Base-by-base conservation (phyloP, 2,329 filamentous ascomycete genomes). In the Zymoseptoria tritici region DNA sequence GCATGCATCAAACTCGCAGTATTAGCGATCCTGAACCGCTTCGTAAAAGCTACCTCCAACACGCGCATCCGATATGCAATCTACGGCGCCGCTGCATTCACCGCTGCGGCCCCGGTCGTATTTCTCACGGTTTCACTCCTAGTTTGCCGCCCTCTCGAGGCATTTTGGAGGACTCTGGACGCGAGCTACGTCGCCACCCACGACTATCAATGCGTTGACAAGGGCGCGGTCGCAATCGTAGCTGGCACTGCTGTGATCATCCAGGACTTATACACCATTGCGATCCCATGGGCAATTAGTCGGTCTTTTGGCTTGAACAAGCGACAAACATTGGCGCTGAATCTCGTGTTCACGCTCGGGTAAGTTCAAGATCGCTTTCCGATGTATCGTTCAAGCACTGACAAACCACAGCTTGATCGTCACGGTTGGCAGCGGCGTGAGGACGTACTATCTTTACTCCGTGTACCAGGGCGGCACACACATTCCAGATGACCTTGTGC, bases 121-220 rank as follows among this genome's bases (percentile, higher is more conserved):
- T 13, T 42, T 11, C 36, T 42, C 3, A 5, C 4, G 11, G 11
- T 42, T 42, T 5, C 36, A 11, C 16, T 42, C 9, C 11, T 16
- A 6, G 36, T 16, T 16, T 42, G 36, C 11, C 36, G 16, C 11
- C 36, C 36, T 1, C 36, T 42, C 9, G 36, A 11, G 36, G 36
- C 9, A 42, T 42, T 42, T 13, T 42, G 36, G 36, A 11, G 36
- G 16, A 16, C 1, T 42, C 4, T 6, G 11, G 5, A 42, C 11
- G 5, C 36, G 9, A 42, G 4, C 63, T 66, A 60, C 1, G 77
- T 76, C 0, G 67, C 76, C 0, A 60, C 71, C 20, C 76, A 75
- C n/a, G 78, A 74, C 61, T 79, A 76, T 75, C 58, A 70, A 75
- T 79, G 76, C 64, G 65, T 70, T 9, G 66, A 78, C 56, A 77